These are phyloP conservation scores for Moringa oleifera DNA, from an alignment of 345 rosid species.

Conservation along the genomic window DNA sequence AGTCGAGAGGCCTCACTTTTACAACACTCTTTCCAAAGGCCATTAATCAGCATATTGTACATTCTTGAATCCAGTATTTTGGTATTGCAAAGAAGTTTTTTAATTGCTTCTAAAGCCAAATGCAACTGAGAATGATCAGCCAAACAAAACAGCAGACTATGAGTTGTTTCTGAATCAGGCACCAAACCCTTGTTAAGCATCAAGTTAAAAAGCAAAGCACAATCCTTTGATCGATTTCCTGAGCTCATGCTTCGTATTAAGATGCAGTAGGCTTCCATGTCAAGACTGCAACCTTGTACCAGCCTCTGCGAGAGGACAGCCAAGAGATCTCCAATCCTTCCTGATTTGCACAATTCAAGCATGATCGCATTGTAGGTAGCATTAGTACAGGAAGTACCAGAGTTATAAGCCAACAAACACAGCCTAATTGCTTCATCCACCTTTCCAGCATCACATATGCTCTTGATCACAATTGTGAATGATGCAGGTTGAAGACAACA, in stretches of 20 bases:
- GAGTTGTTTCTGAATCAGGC: constrained; percentile 31
- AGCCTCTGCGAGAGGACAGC: constrained; percentile 34
- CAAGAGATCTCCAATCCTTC: constrained; percentile 16
- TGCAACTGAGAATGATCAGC: too few relatives aligned
- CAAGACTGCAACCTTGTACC: constrained; percentile 31
- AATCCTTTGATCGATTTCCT: constrained; percentile 22
- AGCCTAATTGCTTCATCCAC: constrained; percentile 37
- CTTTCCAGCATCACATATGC: constrained; percentile 27
- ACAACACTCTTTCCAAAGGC: too few relatives aligned
- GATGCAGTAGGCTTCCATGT: constrained; percentile 37
- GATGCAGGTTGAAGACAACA: constrained; percentile 27
- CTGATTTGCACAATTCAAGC: constrained; percentile 27
- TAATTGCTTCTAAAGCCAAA: too few relatives aligned
- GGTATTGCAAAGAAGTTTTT: too few relatives aligned
- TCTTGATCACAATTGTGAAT: constrained; percentile 28
- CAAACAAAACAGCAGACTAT: constrained; percentile 24
- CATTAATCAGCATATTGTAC: too few relatives aligned
- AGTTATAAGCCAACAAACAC: constrained; percentile 24
- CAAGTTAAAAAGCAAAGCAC: constrained; percentile 28
- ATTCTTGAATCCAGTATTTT: too few relatives aligned
- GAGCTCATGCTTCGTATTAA: constrained; percentile 30
- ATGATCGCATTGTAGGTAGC: constrained; percentile 27
- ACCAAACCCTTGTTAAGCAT: constrained; percentile 34
- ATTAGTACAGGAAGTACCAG: constrained; percentile 26
- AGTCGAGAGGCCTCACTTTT: too few relatives aligned